phyloP scores from a whole-genome alignment of 176 grass and related monocot genomes.

The Chrysopogon serrulatus region DNA sequence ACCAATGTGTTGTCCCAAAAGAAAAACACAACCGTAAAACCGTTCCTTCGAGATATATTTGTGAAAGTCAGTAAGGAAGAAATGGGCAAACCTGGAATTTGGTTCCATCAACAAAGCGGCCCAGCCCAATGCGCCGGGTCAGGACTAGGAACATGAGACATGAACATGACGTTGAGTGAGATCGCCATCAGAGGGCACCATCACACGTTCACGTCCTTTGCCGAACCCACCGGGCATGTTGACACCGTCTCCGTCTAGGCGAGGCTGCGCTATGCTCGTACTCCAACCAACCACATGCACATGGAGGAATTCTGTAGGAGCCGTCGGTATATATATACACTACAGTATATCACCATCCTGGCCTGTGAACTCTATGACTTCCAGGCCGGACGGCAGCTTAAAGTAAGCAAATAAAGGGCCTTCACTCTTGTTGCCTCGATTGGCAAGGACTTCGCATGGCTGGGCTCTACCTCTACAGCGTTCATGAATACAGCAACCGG shows the following conservation, averaged over 20 bases:
- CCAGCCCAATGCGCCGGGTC: not conserved
- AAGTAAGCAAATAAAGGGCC: no score
- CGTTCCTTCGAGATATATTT: not conserved
- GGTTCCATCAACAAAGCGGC: not conserved
- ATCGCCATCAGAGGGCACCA: not conserved
- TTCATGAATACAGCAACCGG: not conserved
- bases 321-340: no score
- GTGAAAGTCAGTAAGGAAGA: not conserved
- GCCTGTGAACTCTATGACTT: no score
- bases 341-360: no score
- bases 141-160: no score
- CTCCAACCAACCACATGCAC: not conserved
- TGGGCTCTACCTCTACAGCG: not conserved
- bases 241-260: not conserved
- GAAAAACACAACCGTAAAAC: no score
- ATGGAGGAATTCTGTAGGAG: not conserved
- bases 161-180: not conserved
- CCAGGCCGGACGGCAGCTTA: no score
- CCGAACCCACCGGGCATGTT: slow-evolving; percentile 2
- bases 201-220: not conserved
- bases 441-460: not conserved
- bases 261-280: not conserved
- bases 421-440: not conserved
- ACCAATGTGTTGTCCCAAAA: not conserved
- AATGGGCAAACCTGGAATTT: not conserved